A percentile compares a stretch with the other conserved stretches of the same genome.
phyloP scores from a whole-genome alignment of 805 yeast genomes.

The Clavispora phyllophila region DNA sequence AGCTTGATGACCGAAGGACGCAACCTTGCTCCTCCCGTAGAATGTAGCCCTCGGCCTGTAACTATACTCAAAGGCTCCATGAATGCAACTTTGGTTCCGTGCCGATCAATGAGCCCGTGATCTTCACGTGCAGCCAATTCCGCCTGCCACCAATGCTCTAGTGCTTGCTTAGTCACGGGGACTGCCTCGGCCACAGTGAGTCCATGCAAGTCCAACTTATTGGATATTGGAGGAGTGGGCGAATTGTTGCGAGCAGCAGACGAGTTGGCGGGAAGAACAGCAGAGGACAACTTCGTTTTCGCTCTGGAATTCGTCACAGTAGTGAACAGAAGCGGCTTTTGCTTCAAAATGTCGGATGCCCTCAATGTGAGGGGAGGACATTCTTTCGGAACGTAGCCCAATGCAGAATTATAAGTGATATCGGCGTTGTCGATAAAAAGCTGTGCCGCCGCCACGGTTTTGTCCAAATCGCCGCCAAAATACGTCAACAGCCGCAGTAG shows the following conservation, averaged over 20 bases:
- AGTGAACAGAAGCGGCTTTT: neutral
- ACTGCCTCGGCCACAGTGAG: slow-evolving; percentile 46
- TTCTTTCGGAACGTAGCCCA: neutral
- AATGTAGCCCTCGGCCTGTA: slow-evolving; percentile 72
- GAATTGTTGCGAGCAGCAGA: too few relatives aligned
- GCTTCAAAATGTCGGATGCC: neutral
- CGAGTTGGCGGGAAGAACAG: too few relatives aligned
- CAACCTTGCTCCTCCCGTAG: slow-evolving; percentile 46
- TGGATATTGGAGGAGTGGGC: neutral
- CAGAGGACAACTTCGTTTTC: too few relatives aligned
- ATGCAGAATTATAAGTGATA: neutral
- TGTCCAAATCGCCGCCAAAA: slow-evolving; percentile 40
- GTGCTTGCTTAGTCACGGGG: slow-evolving; percentile 25
- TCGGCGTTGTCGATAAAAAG: slow-evolving; percentile 23
- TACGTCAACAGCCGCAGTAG: slow-evolving; percentile 34
- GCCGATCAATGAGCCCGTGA: slow-evolving; percentile 32
- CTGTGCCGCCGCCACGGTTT: slow-evolving; percentile 32
- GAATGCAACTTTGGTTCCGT: slow-evolving; percentile 33
- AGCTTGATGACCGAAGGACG: slow-evolving; percentile 36
- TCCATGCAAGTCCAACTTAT: slow-evolving; percentile 53
- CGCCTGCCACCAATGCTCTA: slow-evolving; percentile 58
- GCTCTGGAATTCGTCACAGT: neutral
- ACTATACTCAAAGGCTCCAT: slow-evolving; percentile 44
- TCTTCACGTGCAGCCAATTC: slow-evolving; percentile 42
- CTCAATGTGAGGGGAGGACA: neutral